Evolutionary conservation across 768 basidiomycete genomes (phyloP), one percentile per base, ranked within the genome.

Genomic region (Suillus discolor): DNA sequence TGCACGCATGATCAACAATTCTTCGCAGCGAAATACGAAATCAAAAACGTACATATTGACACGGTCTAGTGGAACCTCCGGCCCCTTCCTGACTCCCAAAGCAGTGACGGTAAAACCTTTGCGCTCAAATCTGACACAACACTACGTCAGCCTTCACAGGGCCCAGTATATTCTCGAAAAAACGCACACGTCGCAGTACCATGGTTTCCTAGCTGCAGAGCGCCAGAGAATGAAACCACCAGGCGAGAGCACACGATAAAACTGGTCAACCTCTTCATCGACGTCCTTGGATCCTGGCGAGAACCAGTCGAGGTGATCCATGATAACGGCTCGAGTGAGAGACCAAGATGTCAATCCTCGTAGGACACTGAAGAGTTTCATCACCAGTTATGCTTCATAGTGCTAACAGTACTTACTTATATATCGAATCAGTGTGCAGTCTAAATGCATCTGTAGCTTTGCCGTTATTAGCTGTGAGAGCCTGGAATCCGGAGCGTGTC

Each of bases 221-320:
- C 91, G 80, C 87, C 87, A 91, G 63, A 89, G 83, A 4, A 90
- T 84, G 62, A 84, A 79, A 0, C 91, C 91, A 0, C 86, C 87
- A 0, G 81, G 73, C 0, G 82, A 77, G n/a, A 90, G 73, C 1
- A 87, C 89, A 1, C 88, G 79, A 60, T 80, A 77, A 55, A 90
- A 81, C 68, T 89, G 83, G 1, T 28, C 34, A 23, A 89, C 79
- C 71, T 91, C 89, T 42, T 83, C 81, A 42, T 86, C 83, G 1
- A 80, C 77, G 45, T 84, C 82, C 59, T 74, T 73, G 18, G 83
- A 79, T 4, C 82, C 81, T 0, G 85, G 85, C 0, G 81, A 68
- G 62, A 87, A 85, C 81, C 84, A 87, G 68, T 89, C 88, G 59
- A 90, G 80, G 59, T 87, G 87, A 73, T 92, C 90, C 90, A 91